Base-by-base conservation (phyloP, 257 asterid genomes). In the Capsicum chinense region DNA sequence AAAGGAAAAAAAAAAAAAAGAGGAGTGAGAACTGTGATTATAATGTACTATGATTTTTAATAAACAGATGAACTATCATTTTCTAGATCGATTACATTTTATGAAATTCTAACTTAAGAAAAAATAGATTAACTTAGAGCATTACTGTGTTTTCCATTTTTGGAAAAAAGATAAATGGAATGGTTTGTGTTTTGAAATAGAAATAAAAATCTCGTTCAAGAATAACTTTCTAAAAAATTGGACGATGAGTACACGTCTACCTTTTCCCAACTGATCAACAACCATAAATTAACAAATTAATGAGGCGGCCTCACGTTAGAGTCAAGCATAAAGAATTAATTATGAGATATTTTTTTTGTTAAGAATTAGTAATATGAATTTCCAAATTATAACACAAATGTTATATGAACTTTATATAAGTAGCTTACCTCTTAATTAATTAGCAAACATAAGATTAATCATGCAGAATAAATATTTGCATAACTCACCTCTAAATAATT, bases 241-340 rank as follows among this genome's bases (percentile, higher is more conserved):
- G 56, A 44, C 11, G 19, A 73, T 48, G 37, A n/a, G 42, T 73
- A 73, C 59, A 47, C 58, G 80, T 73, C 59, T 73, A 73, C 5
- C 39, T 73, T 62, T 62, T 47, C 39, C 80, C 10, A 17, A 73
- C 9, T 47, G 33, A 26, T 26, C 80, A n/a, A 47, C 80, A 73
- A 73, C 48, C 39, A 73, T n/a, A 47, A 73, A 21, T 73, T 73
- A 48, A 74, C 60, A 19, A 48, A 50, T 19, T 33, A 35, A 35
- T 63, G 17, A 8, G 6, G 10, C 33, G 1, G 33, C 33, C 33
- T 26, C 33, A 26, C 33, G 33, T 26, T 26, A 26, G 33, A 26
- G 33, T 26, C 33, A 26, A 26, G 33, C 33, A 26, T 26, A 26
- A 26, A 26, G 33, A 26, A 26, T n/a, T n/a, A n/a, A n/a, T n/a